These are phyloP conservation scores for Musa beccarii DNA, from an alignment of 176 grass and related monocot genomes.

Conservation along the genomic window DNA sequence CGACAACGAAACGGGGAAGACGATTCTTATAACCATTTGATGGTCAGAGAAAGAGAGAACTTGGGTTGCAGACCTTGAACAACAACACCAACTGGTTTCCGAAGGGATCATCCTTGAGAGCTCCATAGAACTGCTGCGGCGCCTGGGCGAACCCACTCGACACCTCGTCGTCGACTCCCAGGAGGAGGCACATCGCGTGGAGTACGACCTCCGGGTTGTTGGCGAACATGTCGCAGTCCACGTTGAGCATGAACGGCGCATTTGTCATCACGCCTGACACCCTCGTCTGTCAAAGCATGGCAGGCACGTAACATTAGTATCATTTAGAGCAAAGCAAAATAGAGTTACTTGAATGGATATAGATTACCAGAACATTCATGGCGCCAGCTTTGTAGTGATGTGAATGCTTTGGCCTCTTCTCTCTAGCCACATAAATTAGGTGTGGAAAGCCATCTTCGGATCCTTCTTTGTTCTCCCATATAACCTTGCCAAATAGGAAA, in stretches of 20 bases:
- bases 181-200: constrained; percentile 41
- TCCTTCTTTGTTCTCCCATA: constrained; percentile 26
- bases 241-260: constrained; percentile 42
- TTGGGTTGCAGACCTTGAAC: neutral
- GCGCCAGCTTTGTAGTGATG: constrained; percentile 51
- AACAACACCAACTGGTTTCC: constrained; percentile 29
- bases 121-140: constrained; percentile 30
- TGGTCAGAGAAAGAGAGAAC: neutral
- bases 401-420: constrained; percentile 25
- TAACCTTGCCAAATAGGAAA: constrained; percentile 16
- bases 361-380: constrained; percentile 41
- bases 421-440: constrained; percentile 42
- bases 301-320: neutral
- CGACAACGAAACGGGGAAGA: neutral
- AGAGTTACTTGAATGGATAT: no score
- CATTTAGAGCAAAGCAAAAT: neutral
- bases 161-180: constrained; percentile 27
- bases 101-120: constrained; percentile 47
- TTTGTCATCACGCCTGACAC: constrained; percentile 45
- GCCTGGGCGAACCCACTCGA: constrained; percentile 35
- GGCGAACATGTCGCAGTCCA: constrained; percentile 64
- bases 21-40: neutral
- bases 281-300: constrained; percentile 25
- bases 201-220: constrained; percentile 30
- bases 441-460: constrained; percentile 17